phyloP scores from a whole-genome alignment of 768 basidiomycete species.

The Amanita inopinata region DNA sequence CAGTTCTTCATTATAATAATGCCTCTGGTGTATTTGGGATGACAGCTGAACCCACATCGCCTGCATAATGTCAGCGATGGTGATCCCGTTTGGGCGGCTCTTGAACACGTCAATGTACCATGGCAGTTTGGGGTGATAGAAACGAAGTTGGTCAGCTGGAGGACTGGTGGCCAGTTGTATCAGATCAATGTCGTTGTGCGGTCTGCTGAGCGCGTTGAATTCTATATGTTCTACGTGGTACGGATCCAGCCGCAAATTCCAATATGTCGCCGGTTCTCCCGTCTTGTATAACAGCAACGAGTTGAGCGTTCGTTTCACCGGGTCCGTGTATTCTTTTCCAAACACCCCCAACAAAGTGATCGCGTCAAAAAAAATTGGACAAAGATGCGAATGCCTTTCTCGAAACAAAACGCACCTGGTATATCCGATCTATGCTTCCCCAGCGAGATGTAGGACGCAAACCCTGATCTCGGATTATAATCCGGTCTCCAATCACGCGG shows the following conservation, averaged over 20 bases:
- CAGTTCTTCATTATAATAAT: constrained; percentile 54
- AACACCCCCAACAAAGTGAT: neutral
- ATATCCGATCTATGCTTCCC: constrained; percentile 23
- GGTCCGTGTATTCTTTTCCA: constrained; percentile 20
- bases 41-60: constrained; percentile 36
- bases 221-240: constrained; percentile 32
- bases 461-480: constrained; percentile 21
- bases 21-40: constrained; percentile 34
- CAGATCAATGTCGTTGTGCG: constrained; percentile 38
- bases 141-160: constrained; percentile 37
- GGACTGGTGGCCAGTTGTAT: constrained; percentile 45
- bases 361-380: neutral
- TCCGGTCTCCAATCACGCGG: constrained; percentile 37
- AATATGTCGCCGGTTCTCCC: constrained; percentile 27
- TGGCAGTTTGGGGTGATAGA: constrained; percentile 48
- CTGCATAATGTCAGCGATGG: constrained; percentile 43
- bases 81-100: constrained; percentile 42
- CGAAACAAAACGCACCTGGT: constrained; percentile 17
- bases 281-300: constrained; percentile 21
- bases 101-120: constrained; percentile 58
- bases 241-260: constrained; percentile 40
- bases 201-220: constrained; percentile 32
- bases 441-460: constrained; percentile 20
- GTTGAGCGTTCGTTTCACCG: constrained; percentile 21
- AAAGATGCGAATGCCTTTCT: neutral